A percentile compares a stretch with the other conserved stretches of the same genome.
These are phyloP conservation scores for Monilinia fructicola DNA, from an alignment of 2,329 filamentous ascomycete species.

Conservation along the genomic window DNA sequence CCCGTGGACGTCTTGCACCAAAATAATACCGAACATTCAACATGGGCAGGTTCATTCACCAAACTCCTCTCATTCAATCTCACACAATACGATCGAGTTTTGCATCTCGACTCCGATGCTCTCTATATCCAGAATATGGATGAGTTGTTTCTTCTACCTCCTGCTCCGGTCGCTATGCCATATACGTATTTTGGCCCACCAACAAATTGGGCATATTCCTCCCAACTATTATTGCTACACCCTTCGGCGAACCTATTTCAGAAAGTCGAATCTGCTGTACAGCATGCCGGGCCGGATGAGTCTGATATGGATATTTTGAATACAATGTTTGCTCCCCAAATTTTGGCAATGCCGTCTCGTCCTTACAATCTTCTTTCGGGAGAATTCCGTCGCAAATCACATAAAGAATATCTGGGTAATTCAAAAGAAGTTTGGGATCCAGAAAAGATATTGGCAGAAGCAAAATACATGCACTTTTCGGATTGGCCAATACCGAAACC, in stretches of 20 bases:
- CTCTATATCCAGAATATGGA: conserved; percentile 34
- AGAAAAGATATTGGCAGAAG: conserved; percentile 49
- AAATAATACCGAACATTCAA: conserved; percentile 26
- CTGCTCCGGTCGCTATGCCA: conserved; percentile 36
- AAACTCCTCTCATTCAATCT: conserved; percentile 39
- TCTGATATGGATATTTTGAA: conserved; percentile 46
- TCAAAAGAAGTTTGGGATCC: conserved; percentile 54
- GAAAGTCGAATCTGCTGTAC: conserved; percentile 29
- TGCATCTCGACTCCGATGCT: conserved; percentile 34
- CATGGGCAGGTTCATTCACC: conserved; percentile 35
- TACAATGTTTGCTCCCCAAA: conserved; percentile 50
- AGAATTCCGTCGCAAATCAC: conserved; percentile 55
- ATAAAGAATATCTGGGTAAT: conserved; percentile 50
- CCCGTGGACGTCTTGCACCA: conserved; percentile 33
- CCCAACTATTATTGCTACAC: conserved; percentile 34
- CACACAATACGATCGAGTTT: conserved; percentile 34
- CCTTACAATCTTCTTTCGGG: conserved; percentile 55
- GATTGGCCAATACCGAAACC: conserved; percentile 63
- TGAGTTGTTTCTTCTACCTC: conserved; percentile 35
- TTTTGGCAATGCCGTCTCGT: conserved; percentile 56
- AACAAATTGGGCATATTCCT: conserved; percentile 32
- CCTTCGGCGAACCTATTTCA: conserved; percentile 31
- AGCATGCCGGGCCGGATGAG: conserved; percentile 28
- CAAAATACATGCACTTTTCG: conserved; percentile 59
- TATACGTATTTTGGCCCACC: conserved; percentile 35